phyloP scores from a whole-genome alignment of 129 eudicot genomes.

The Logfia minima region DNA sequence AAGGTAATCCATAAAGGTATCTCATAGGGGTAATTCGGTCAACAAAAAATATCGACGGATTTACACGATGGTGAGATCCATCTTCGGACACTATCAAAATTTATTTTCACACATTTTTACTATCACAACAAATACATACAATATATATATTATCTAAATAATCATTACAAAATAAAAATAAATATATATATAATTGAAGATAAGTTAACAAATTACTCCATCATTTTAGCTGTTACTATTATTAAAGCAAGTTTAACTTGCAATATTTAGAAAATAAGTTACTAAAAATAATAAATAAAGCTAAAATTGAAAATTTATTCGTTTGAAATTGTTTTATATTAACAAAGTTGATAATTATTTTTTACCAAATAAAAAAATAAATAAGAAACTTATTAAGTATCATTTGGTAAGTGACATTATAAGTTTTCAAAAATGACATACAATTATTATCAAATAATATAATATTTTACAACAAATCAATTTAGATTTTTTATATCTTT shows the following conservation, averaged over 20 bases:
- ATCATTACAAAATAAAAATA: no score
- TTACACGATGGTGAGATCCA: not conserved
- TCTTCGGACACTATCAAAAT: not conserved
- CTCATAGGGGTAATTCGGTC: constrained; percentile 19
- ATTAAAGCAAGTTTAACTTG: not conserved
- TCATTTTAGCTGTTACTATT: not conserved
- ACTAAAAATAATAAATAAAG: not conserved
- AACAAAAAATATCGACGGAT: not conserved
- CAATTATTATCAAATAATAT: not conserved
- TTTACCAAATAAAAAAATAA: no score
- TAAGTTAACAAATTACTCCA: no score
- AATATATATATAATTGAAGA: no score
- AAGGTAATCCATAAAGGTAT: not conserved
- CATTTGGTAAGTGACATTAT: not conserved
- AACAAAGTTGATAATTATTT: not conserved
- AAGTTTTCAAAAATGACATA: not conserved
- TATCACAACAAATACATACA: not conserved
- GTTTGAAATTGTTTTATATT: not conserved
- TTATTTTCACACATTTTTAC: not conserved
- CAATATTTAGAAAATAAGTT: not conserved
- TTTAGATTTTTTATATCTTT: not conserved
- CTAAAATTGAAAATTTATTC: not conserved
- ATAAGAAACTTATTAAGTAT: no score
- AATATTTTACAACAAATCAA: not conserved
- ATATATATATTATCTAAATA: no score